phyloP scores from a whole-genome alignment of 1,284 basidiomycete species.

The Trichosporon coremiiforme region DNA sequence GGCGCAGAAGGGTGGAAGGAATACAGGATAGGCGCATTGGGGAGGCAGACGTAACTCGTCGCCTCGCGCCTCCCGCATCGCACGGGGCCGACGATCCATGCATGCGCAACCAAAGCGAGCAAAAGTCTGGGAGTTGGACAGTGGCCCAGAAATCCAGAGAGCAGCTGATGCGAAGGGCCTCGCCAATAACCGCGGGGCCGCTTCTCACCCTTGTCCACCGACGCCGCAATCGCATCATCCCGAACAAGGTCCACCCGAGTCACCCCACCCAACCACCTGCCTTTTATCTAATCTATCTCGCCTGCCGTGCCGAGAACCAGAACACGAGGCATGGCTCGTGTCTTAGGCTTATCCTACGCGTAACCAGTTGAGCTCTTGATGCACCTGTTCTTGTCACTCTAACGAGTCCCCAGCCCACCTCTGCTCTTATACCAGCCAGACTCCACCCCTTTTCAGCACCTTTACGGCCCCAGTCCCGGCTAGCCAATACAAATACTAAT shows the following conservation, averaged over 20 bases:
- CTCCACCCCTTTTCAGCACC: not conserved
- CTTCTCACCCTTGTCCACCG: constrained; percentile 14
- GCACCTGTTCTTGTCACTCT: not conserved
- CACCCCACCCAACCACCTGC: constrained; percentile 19
- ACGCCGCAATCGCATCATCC: constrained; percentile 17
- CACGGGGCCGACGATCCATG: constrained; percentile 1
- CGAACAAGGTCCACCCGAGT: constrained; percentile 19
- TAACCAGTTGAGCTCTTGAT: not conserved
- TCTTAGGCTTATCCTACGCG: constrained; percentile 2
- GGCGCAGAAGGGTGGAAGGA: not conserved
- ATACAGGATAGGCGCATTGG: constrained; percentile 5
- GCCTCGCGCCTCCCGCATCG: constrained; percentile 4
- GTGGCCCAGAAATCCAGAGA: not conserved
- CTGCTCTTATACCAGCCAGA: constrained; percentile 6
- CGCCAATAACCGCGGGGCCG: constrained; percentile 12
- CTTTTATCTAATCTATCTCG: constrained; percentile 18
- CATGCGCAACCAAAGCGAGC: not conserved
- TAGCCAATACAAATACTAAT: not conserved
- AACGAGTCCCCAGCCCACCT: not conserved
- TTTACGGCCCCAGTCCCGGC: not conserved
- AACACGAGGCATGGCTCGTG: constrained; percentile 17
- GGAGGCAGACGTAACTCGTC: constrained; percentile 12
- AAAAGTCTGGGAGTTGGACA: not conserved
- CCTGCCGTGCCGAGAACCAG: constrained; percentile 15
- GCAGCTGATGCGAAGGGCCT: not conserved